phyloP scores from a whole-genome alignment of 352 stramenopile species.

The Albugo candida region DNA sequence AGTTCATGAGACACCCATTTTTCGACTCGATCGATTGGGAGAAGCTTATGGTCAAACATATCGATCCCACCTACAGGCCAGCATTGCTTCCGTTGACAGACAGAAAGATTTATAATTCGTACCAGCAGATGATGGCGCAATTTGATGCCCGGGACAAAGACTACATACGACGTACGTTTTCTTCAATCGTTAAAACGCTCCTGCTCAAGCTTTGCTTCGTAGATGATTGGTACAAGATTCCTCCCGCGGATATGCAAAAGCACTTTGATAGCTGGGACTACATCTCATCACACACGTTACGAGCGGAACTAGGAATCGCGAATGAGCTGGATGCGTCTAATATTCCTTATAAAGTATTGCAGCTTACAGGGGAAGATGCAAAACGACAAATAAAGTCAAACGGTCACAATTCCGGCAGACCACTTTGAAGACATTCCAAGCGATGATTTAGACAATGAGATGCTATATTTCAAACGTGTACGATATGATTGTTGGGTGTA shows the following conservation, averaged over 20 bases:
- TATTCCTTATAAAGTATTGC: conserved; percentile 67
- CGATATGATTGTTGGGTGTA: conserved; percentile 31
- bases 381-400: conserved; percentile 18
- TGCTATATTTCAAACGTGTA: conserved; percentile 47
- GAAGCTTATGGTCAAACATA: conserved; percentile 76
- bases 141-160: conserved; percentile 71
- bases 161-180: conserved; percentile 57
- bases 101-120: conserved; percentile 73
- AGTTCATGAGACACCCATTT: conserved; percentile 81
- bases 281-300: conserved; percentile 66
- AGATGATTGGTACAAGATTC: conserved; percentile 69
- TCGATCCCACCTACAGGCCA: conserved; percentile 66
- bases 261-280: conserved; percentile 79
- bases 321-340: conserved; percentile 74
- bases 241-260: conserved; percentile 55
- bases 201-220: conserved; percentile 1
- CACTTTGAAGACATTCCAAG: too few relatives aligned
- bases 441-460: too few relatives aligned
- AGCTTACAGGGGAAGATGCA: conserved; percentile 50
- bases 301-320: conserved; percentile 56
- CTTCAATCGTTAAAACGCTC: background rate
- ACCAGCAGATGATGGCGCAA: conserved; percentile 78
- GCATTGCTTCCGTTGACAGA: conserved; percentile 34
- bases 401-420: too few relatives aligned
- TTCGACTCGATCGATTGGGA: conserved; percentile 76